Conservation (phyloP, 352 stramenopile species). For the Phytophthora meadii region DNA sequence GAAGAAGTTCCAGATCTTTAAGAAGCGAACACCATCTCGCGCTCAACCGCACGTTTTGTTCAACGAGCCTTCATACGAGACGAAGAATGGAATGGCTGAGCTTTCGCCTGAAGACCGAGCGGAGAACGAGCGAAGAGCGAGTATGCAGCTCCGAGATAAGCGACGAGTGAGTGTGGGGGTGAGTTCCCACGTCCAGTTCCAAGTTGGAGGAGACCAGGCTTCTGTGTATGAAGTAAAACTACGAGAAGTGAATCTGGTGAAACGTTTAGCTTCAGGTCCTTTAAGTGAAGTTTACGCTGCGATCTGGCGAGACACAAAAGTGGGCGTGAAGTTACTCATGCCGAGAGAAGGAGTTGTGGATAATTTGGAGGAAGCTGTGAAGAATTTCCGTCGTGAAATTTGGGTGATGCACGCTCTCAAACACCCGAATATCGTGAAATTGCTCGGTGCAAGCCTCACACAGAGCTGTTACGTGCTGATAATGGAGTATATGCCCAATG, state of each 20-base stretch:
- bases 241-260: conserved; percentile 76
- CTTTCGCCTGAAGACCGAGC: conserved; percentile 61
- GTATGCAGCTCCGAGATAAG: conserved; percentile 63
- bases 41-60: conserved; percentile 56
- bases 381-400: conserved; percentile 84
- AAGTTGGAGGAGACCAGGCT: conserved; percentile 76
- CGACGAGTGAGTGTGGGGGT: conserved; percentile 66
- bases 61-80: conserved; percentile 63
- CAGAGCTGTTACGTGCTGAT: conserved; percentile 82
- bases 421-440: conserved; percentile 79
- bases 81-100: conserved; percentile 59
- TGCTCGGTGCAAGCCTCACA: conserved; percentile 80
- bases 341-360: conserved; percentile 73
- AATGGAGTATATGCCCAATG: conserved; percentile 89
- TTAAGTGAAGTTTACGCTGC: conserved; percentile 81
- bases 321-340: conserved; percentile 83
- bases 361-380: conserved; percentile 72
- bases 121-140: conserved; percentile 67
- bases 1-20: conserved; percentile 28
- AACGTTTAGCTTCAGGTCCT: conserved; percentile 71
- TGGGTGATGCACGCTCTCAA: conserved; percentile 80
- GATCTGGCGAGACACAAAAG: conserved; percentile 78
- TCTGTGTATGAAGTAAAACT: conserved; percentile 86
- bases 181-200: conserved; percentile 66
- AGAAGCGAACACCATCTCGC: conserved; percentile 22